Conservation (phyloP, 805 yeast genomes). For the Yarrowia yakushimensis region DNA sequence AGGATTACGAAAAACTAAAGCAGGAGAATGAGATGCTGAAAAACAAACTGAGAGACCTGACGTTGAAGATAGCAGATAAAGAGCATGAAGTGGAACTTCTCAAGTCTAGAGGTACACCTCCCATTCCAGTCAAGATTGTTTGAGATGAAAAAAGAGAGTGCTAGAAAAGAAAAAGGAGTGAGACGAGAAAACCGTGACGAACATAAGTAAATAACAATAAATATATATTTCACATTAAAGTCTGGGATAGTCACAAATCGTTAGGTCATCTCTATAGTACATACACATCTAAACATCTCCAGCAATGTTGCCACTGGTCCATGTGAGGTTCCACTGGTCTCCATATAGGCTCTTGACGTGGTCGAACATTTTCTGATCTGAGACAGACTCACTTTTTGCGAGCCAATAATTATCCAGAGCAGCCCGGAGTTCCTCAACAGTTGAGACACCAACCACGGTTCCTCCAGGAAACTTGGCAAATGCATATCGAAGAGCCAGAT, state of each 20-base stretch:
- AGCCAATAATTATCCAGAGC: constrained; percentile 59
- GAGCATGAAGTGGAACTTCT: constrained; percentile 15
- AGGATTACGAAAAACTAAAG: constrained; percentile 28
- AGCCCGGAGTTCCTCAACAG: constrained; percentile 54
- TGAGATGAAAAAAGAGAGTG: neutral
- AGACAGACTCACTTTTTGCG: constrained; percentile 39
- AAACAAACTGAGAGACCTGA: constrained; percentile 35
- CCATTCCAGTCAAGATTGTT: constrained; percentile 6
- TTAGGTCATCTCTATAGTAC: neutral
- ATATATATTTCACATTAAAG: too few species aligned
- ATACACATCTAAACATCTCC: neutral
- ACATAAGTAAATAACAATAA: constrained; percentile 4
- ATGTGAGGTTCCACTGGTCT: constrained; percentile 18
- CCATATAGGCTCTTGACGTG: constrained; percentile 16
- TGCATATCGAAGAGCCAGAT: constrained; percentile 75
- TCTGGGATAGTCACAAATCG: neutral
- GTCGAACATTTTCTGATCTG: constrained; percentile 11
- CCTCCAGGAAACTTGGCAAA: constrained; percentile 61
- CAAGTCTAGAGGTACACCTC: neutral
- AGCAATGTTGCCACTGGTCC: constrained; percentile 24
- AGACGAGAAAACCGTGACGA: neutral
- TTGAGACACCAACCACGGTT: constrained; percentile 77
- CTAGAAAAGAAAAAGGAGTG: neutral
- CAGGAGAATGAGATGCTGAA: constrained; percentile 36
- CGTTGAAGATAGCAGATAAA: constrained; percentile 28